Evolutionary conservation across 106 monocot genomes (phyloP).

Genomic region (Dendrobium catenatum): DNA sequence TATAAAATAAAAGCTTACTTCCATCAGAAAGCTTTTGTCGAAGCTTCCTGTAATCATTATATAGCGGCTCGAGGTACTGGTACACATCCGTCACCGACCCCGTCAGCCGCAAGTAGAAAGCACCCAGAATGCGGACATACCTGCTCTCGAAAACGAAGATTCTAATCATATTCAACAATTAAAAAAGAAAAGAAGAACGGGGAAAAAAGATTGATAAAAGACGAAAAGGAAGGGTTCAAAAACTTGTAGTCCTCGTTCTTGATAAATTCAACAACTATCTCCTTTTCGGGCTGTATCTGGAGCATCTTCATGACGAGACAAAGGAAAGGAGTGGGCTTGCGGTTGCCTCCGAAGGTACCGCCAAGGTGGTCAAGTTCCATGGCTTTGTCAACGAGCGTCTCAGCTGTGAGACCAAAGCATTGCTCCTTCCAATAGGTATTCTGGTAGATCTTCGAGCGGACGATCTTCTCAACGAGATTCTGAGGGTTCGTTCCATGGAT

Average conservation of each 20-base stretch:
- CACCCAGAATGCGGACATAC: conserved; percentile 85
- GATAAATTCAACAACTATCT: conserved; percentile 97
- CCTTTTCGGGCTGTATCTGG: conserved; percentile 99
- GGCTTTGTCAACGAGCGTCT: conserved; percentile 98
- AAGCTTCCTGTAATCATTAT: conserved; percentile 90
- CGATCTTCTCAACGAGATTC: conserved; percentile 93
- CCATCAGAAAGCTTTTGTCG: conserved; percentile 57
- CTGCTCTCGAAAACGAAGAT: conserved; percentile 16
- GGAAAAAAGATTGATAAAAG: background rate
- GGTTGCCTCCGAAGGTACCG: conserved; percentile 78
- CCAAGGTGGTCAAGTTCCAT: conserved; percentile 98
- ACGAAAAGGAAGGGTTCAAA: background rate
- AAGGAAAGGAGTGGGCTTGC: conserved; percentile 86
- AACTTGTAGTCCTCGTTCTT: conserved; percentile 99
- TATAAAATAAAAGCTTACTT: conserved; percentile 30
- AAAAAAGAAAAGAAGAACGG: background rate
- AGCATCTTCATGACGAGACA: conserved; percentile 97
- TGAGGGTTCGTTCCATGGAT: conserved; percentile 98
- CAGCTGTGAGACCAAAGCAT: conserved; percentile 95
- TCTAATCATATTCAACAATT: background rate
- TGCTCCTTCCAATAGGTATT: conserved; percentile 97
- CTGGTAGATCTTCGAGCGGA: conserved; percentile 89
- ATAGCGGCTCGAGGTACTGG: conserved; percentile 88
- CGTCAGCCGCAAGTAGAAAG: conserved; percentile 79
- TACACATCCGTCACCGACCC: conserved; percentile 81